Evolutionary conservation across 169 alveolate species (phyloP), one percentile per base, ranked within the genome.

Genomic region (Cyclospora cayetanensis): DNA sequence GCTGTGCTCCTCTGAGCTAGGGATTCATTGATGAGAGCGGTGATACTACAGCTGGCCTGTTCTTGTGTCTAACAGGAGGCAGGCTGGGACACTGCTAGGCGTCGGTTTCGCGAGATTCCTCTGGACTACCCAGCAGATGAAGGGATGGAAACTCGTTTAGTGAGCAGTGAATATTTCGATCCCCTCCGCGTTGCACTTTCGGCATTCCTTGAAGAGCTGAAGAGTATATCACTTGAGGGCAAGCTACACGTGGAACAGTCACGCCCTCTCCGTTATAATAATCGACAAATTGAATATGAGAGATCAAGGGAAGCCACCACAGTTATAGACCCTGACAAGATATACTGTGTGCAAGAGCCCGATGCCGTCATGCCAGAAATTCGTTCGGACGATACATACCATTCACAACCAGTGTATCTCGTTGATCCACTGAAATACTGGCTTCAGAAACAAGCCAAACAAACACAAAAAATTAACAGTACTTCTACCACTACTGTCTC

Each of bases 221-320:
- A 76, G 39, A 50, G 41, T 27, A 52, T 80, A 2, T 80, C 90
- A 27, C 90, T 80, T 1, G 41, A 53, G 53, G 93, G 86, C 50
- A 53, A 55, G 66, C 72, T 90, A 37, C 90, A 90, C 65, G 55
- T 76, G 22, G 93, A 66, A 35, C 84, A 90, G 35, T 66, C 41
- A 74, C 83, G 86, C 52, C 93, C 93, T 2, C 83, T 74, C 18
- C 89, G 93, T 18, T 63, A 55, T 37, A 83, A 76, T 68, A 83
- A 74, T 41, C 22, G 93, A 31, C 85, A 63, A 35, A 41, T 27
- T 29, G 93, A 43, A 29, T 90, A 90, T 53, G 74, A 53, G 42
- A 74, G 60, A 31, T 82, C 93, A 20, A 74, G 93, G 41, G 90
- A 76, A 50, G 34, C 74, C 63, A 90, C 93, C 12, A 90, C 93